Evolutionary conservation across 2,329 filamentous ascomycete species (phyloP).

Genomic region (Penicillium glabrum): DNA sequence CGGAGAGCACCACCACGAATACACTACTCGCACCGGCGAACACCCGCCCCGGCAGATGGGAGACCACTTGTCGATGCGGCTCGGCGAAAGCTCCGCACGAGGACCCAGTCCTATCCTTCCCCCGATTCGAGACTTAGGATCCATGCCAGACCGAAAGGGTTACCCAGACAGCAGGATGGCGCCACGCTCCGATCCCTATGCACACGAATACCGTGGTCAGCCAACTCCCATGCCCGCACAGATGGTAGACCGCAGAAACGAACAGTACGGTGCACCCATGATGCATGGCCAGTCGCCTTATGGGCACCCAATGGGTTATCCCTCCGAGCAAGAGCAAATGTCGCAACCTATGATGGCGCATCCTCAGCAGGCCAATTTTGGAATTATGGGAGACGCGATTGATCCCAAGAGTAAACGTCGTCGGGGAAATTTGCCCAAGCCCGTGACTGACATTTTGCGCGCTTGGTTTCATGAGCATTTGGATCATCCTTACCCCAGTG

Average conservation of each 20-base stretch:
- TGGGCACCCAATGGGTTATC: constrained; percentile 28
- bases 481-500: constrained; percentile 79
- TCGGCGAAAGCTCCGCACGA: constrained; percentile 26
- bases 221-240: constrained; percentile 16
- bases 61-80: constrained; percentile 22
- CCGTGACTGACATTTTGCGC: constrained; percentile 77
- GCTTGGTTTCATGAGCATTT: constrained; percentile 78
- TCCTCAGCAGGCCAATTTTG: constrained; percentile 38
- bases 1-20: constrained; percentile 26
- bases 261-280: constrained; percentile 23
- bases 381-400: constrained; percentile 36
- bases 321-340: constrained; percentile 33
- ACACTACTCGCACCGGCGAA: constrained; percentile 22
- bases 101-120: constrained; percentile 39
- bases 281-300: constrained; percentile 31
- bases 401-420: constrained; percentile 54
- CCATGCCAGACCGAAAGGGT: constrained; percentile 30
- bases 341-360: constrained; percentile 30
- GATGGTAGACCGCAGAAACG: constrained; percentile 26
- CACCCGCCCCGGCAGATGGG: constrained; percentile 16
- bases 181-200: constrained; percentile 29
- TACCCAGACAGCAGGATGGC: constrained; percentile 28
- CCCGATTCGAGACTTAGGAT: constrained; percentile 37
- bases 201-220: constrained; percentile 26
- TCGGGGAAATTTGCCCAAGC: constrained; percentile 85